Evolutionary conservation across 192 early-diverging fungal genomes (phyloP).

Genomic region (Rhizophagus prolifer): DNA sequence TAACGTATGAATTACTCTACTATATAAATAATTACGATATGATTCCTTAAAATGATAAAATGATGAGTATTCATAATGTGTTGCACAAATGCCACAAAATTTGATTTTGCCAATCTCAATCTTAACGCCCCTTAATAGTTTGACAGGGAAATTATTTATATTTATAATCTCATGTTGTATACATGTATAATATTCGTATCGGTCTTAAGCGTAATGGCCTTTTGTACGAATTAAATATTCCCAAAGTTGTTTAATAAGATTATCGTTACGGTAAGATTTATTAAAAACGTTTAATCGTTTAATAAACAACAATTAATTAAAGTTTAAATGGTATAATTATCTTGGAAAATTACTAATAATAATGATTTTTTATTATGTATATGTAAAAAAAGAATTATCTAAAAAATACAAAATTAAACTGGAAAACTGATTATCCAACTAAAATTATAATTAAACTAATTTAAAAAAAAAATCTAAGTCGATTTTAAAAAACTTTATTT

Average conservation of each 20-base stretch:
- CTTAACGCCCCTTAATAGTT: neutral
- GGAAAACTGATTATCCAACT: neutral
- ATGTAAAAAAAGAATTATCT: neutral
- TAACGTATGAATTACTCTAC: too few relatives aligned
- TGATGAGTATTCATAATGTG: too few relatives aligned
- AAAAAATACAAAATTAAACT: neutral
- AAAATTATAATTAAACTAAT: neutral
- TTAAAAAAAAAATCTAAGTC: neutral
- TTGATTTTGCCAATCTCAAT: neutral
- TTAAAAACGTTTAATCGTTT: neutral
- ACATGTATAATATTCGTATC: too few relatives aligned
- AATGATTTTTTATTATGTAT: neutral
- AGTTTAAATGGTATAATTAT: neutral
- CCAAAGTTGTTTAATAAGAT: neutral
- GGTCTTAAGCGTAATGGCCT: neutral
- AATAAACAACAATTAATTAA: neutral
- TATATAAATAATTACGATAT: neutral
- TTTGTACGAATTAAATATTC: neutral
- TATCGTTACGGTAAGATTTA: neutral
- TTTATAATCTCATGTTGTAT: too few relatives aligned
- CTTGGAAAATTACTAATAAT: neutral
- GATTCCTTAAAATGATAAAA: neutral
- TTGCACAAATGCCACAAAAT: too few relatives aligned
- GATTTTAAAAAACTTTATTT: neutral
- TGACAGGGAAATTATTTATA: too few relatives aligned